A percentile compares a stretch with the other conserved stretches of the same genome.
These are phyloP conservation scores for Moesziomyces sp. DNA, from an alignment of 1,284 basidiomycete genomes.

Conservation along the genomic window DNA sequence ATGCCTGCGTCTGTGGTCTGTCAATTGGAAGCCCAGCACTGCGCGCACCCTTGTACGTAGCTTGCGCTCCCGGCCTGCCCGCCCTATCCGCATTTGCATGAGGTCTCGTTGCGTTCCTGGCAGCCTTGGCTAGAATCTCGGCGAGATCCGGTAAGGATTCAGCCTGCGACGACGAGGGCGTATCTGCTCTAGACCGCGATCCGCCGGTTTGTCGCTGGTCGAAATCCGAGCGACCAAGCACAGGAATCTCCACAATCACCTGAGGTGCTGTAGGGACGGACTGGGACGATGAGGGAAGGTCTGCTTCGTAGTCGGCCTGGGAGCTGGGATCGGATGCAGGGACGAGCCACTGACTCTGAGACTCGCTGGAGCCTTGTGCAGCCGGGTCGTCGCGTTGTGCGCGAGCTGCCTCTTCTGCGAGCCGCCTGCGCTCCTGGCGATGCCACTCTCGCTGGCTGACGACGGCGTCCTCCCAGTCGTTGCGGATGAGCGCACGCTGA, in stretches of 20 bases:
- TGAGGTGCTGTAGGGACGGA: conserved; percentile 4
- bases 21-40: conserved; percentile 3
- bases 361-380: conserved; percentile 19
- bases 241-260: conserved; percentile 32
- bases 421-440: conserved; percentile 41
- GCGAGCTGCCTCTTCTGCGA: conserved; percentile 35
- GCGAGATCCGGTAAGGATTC: conserved; percentile 29
- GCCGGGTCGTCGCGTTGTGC: conserved; percentile 21
- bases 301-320: conserved; percentile 28
- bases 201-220: background rate
- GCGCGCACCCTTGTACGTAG: conserved; percentile 31
- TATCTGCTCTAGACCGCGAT: conserved; percentile 1
- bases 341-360: conserved; percentile 44
- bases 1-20: background rate
- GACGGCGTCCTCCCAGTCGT: conserved; percentile 69
- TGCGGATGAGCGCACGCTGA: conserved; percentile 63
- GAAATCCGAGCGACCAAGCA: background rate
- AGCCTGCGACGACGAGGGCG: conserved; percentile 27
- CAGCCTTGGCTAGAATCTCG: conserved; percentile 17
- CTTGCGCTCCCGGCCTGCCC: background rate
- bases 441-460: conserved; percentile 62
- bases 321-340: conserved; percentile 42
- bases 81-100: too few species aligned
- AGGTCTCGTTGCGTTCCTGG: conserved; percentile 1
- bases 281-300: conserved; percentile 17